phyloP scores from a whole-genome alignment of 495 filamentous ascomycete genomes.

The Penicillium soppii region DNA sequence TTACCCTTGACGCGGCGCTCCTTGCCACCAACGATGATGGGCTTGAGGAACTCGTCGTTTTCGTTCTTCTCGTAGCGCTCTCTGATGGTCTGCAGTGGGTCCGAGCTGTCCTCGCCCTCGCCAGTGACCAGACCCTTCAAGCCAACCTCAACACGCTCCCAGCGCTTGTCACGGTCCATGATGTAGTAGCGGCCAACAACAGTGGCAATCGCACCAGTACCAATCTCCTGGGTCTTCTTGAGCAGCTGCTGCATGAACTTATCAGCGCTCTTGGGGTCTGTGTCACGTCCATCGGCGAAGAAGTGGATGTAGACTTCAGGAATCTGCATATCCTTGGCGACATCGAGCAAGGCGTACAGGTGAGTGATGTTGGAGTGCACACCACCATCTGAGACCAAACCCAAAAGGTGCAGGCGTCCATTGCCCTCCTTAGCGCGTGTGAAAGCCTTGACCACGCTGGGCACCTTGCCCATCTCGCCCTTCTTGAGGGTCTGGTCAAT shows the following conservation, averaged over 20 bases:
- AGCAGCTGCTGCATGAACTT: slow-evolving; percentile 85
- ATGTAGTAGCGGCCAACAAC: slow-evolving; percentile 95
- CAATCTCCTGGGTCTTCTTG: slow-evolving; percentile 75
- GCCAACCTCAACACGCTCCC: slow-evolving; percentile 89
- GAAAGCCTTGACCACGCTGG: slow-evolving; percentile 75
- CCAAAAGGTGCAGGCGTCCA: slow-evolving; percentile 87
- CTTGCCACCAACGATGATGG: slow-evolving; percentile 89
- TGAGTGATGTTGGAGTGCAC: slow-evolving; percentile 96
- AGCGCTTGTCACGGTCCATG: slow-evolving; percentile 99
- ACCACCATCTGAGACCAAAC: slow-evolving; percentile 90
- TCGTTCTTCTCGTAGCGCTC: slow-evolving; percentile 83
- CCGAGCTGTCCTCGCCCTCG: slow-evolving; percentile 79
- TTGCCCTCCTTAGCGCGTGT: slow-evolving; percentile 81
- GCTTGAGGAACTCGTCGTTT: slow-evolving; percentile 97
- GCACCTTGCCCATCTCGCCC: slow-evolving; percentile 72
- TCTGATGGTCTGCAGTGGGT: slow-evolving; percentile 83
- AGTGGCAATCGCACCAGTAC: slow-evolving; percentile 84
- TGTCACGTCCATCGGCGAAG: slow-evolving; percentile 97
- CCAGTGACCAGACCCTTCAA: slow-evolving; percentile 82
- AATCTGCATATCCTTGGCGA: slow-evolving; percentile 83
- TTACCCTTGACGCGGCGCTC: slow-evolving; percentile 79
- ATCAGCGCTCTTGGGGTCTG: slow-evolving; percentile 87
- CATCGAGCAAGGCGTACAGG: slow-evolving; percentile 78
- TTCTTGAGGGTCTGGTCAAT: slow-evolving; percentile 96
- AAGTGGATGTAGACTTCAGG: slow-evolving; percentile 97